These are phyloP conservation scores for Dactylonectria estremocensis DNA, from an alignment of 2,329 filamentous ascomycete genomes.

Conservation along the genomic window DNA sequence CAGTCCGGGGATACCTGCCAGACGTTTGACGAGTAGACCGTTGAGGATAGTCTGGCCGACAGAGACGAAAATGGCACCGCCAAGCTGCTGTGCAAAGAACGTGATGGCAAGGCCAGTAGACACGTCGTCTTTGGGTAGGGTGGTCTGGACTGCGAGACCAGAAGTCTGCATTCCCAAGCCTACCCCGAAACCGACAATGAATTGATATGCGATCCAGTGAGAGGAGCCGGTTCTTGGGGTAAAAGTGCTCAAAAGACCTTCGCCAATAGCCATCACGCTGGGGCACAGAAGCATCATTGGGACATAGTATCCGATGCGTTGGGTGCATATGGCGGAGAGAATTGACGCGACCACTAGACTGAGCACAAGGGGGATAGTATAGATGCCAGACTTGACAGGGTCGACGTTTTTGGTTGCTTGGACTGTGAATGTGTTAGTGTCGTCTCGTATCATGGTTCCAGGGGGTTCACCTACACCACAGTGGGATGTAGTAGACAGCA, in stretches of 20 bases:
- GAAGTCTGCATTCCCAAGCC: slow-evolving; percentile 73
- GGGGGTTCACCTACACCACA: slow-evolving; percentile 65
- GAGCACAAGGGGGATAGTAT: slow-evolving; percentile 71
- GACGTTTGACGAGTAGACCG: slow-evolving; percentile 59
- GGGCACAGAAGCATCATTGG: slow-evolving; percentile 69
- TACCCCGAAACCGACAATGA: slow-evolving; percentile 71
- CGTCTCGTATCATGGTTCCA: not conserved
- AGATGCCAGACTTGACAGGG: slow-evolving; percentile 69
- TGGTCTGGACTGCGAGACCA: slow-evolving; percentile 70
- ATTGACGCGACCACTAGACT: slow-evolving; percentile 69
- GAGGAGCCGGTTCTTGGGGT: slow-evolving; percentile 60
- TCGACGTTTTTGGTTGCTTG: slow-evolving; percentile 69
- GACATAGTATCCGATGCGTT: slow-evolving; percentile 72
- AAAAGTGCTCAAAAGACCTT: slow-evolving; percentile 72
- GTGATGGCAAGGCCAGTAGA: slow-evolving; percentile 69
- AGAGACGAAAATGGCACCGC: slow-evolving; percentile 71
- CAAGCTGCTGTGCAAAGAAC: slow-evolving; percentile 73
- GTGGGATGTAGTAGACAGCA: slow-evolving; percentile 67
- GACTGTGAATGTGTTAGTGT: slow-evolving; percentile 56
- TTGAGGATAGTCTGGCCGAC: slow-evolving; percentile 70
- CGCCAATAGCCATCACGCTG: slow-evolving; percentile 65
- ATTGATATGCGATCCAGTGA: slow-evolving; percentile 74
- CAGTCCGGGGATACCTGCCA: slow-evolving; percentile 60
- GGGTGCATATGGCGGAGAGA: slow-evolving; percentile 63
- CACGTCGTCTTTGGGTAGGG: slow-evolving; percentile 66